Conservation (phyloP, 768 basidiomycete genomes). For the Sistotremastrum niveocremeum region DNA sequence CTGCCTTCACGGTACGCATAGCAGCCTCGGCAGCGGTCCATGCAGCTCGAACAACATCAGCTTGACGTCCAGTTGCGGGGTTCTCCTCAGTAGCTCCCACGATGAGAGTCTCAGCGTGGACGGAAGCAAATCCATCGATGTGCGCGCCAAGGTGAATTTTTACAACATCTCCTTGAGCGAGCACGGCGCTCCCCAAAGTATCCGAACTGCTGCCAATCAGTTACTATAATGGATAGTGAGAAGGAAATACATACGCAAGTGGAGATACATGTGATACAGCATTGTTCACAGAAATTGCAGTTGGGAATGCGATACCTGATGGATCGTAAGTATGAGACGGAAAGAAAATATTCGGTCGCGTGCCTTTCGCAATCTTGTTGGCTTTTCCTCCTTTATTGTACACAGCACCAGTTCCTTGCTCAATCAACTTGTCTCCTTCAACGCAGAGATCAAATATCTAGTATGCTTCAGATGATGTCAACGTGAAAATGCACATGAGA, state of each 20-base stretch:
- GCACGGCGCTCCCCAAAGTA: slow-evolving; percentile 47
- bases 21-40: slow-evolving; percentile 88
- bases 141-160: slow-evolving; percentile 95
- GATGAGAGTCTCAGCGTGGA: slow-evolving; percentile 87
- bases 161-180: slow-evolving; percentile 83
- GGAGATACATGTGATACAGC: slow-evolving; percentile 93
- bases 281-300: slow-evolving; percentile 89
- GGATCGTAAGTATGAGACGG: background rate
- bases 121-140: slow-evolving; percentile 92
- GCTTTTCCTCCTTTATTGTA: slow-evolving; percentile 89
- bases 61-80: slow-evolving; percentile 74
- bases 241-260: slow-evolving; percentile 53
- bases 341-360: slow-evolving; percentile 12
- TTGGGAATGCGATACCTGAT: slow-evolving; percentile 87
- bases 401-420: slow-evolving; percentile 68
- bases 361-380: slow-evolving; percentile 78
- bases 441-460: slow-evolving; percentile 71
- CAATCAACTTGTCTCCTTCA: slow-evolving; percentile 88
- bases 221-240: slow-evolving; percentile 11
- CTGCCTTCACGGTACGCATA: slow-evolving; percentile 81
- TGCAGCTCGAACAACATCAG: slow-evolving; percentile 89
- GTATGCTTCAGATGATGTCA: too few species aligned
- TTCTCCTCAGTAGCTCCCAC: slow-evolving; percentile 61
- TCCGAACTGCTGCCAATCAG: slow-evolving; percentile 42
- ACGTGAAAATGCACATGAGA: too few species aligned